Base-by-base conservation (phyloP, 768 basidiomycete species). In the Leccinum aurantiacum region DNA sequence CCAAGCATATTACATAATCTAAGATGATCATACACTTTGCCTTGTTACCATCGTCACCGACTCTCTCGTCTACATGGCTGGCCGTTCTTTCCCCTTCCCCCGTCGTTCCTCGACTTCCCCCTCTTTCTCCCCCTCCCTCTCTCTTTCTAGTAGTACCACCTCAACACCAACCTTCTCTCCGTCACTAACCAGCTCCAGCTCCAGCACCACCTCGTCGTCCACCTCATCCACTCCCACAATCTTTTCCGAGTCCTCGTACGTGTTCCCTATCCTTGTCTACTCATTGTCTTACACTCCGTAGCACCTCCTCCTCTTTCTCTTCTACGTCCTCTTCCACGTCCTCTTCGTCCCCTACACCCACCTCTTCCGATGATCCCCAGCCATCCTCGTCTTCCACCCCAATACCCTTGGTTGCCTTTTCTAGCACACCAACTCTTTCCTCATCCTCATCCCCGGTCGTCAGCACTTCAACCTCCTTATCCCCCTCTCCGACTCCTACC, bases 401-500 rank as follows among this genome's bases (percentile, higher is more conserved):
- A 24, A 38, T 55, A 1, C 15, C 55, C 1, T 6, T 24, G 1
- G 1, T 31, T 25, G 14, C 8, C 14, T 22, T 15, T n/a, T n/a
- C 38, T n/a, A n/a, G 38, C 38, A 47, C 54, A 11, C 10, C 17
- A 15, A 17, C 24, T 25, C 29, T 33, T 4, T 29, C n/a, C 31
- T 13, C 15, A 2, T n/a, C 31, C 29, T 53, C 25, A 29, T 27
- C 48, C 7, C 22, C 14, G 24, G 50, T 25, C 29, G 27, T 29
- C 0, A 31, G 49, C 41, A 14, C 65, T 6, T 52, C 57, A 3
- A 9, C 31, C 14, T 15, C 57, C 51, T 29, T 54, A 1, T 56
- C 55, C 9, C 60, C 71, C 29, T 63, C 73, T 9, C 13, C 65
- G 31, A 59, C 64, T 9, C 11, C 65, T 7, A 51, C 56, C 1